Base-by-base conservation (phyloP, 1,284 basidiomycete genomes). In the Sporisorium sorghi region DNA sequence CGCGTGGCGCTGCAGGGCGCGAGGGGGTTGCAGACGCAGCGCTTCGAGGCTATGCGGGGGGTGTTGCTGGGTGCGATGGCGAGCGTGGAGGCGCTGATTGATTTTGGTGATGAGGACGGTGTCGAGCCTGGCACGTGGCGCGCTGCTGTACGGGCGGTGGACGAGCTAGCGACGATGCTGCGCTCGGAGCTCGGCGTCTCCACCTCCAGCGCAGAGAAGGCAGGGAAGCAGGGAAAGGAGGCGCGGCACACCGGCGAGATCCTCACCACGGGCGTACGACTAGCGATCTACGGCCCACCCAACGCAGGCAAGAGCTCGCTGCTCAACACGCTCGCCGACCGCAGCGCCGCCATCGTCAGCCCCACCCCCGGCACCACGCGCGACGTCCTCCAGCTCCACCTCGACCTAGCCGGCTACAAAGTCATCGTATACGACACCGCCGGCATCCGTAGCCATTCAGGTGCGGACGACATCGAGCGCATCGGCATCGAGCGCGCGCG, bases 281-380 rank as follows among this genome's bases (percentile, higher is more conserved):
- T 95, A 7, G 91, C 91, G 7, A 93, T 96, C 47, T 93, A 94
- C 80, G 93, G 93, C 0, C 92, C 93, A 19, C 92, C 93, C 0
- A 96, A 96, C 78, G 93, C 91, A 1, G 93, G 93, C 37, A 95
- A 95, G 85, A 93, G 91, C 77, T 92, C 89, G 70, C 84, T 94
- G 21, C 87, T 94, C 35, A 94, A 94, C 79, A 91, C 90, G 81
- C 86, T 94, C 10, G 91, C 91, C 8, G 91, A 91, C 76, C 87
- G 93, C 21, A 92, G 93, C 69, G 93, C 92, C 0, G 92, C 93
- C 0, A 95, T 96, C 57, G 92, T 94, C 11, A 93, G 93, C 1
- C 87, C 90, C 9, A 87, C 92, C 15, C 91, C 93, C 0, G 93
- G 93, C 0, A 96, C 93, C 0, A 96, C 93, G 2, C 88, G 93